Conservation (phyloP, 2,329 filamentous ascomycete species). For the Coleophoma crateriformis region DNA sequence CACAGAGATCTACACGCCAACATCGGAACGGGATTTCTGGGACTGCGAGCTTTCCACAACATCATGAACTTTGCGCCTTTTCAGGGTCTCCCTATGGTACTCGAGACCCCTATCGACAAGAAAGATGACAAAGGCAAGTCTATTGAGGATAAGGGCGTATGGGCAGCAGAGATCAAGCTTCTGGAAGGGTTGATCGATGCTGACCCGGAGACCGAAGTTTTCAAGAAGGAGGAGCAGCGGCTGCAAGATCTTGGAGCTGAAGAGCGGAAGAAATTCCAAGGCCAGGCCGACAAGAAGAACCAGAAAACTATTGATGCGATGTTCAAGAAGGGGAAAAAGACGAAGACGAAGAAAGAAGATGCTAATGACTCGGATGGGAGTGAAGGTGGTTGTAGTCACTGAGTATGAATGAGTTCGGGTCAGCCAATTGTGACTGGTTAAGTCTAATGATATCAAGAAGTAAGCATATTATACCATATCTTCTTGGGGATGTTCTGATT, state of each 20-base stretch:
- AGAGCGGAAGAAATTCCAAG: slow-evolving; percentile 71
- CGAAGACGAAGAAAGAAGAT: slow-evolving; percentile 26
- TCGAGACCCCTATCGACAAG: slow-evolving; percentile 90
- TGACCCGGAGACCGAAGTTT: slow-evolving; percentile 71
- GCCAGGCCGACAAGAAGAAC: slow-evolving; percentile 71
- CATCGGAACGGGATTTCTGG: slow-evolving; percentile 91
- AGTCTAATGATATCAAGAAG: no score
- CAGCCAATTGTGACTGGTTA: no score
- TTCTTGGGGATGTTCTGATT: no score
- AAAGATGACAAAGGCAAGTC: slow-evolving; percentile 60
- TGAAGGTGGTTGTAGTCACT: slow-evolving; percentile 22
- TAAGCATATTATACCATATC: no score
- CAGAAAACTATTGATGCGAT: slow-evolving; percentile 35
- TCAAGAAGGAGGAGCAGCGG: slow-evolving; percentile 56
- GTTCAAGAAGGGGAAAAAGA: slow-evolving; percentile 31
- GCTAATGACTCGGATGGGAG: slow-evolving; percentile 16
- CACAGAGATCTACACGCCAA: slow-evolving; percentile 90
- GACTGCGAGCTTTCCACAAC: slow-evolving; percentile 83
- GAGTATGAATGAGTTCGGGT: not conserved
- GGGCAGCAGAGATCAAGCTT: slow-evolving; percentile 92
- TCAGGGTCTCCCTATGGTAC: slow-evolving; percentile 77
- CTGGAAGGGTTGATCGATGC: slow-evolving; percentile 83
- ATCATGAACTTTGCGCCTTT: slow-evolving; percentile 79
- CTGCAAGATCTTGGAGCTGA: slow-evolving; percentile 62
- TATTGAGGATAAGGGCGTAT: slow-evolving; percentile 74